Base-by-base conservation (phyloP, 2,329 filamentous ascomycete genomes). In the Colletotrichum chlorophyti region DNA sequence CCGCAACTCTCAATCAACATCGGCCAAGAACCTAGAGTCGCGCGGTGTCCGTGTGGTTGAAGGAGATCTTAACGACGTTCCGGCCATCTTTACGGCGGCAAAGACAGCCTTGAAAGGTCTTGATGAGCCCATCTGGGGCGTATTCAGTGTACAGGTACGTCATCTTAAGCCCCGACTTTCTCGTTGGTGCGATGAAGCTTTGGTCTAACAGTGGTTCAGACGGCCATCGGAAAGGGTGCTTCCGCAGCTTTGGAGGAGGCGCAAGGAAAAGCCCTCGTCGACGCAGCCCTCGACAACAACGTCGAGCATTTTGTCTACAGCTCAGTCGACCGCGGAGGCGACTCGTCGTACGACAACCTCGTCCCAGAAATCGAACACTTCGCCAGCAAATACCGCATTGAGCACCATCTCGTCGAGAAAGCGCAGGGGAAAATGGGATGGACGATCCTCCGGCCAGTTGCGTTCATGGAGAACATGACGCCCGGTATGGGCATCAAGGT, bases 251-350 rank as follows among this genome's bases (percentile, higher is more conserved):
- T 72, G 21, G 68, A 71, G 48, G 64, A 66, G 42, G 51, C 55
- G 14, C 82, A 87, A 68, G 84, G 83, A 47, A 84, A 78, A 34
- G 74, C 70, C 1, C 68, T 88, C 4, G 74, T 86, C 46, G 79
- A 84, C 50, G 81, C 78, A 9, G 75, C 79, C 3, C 64, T 86
- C 45, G 74, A 78, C 21, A 70, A 83, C 29, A 74, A 75, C 7
- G 80, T 86, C 29, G 73, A 78, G 48, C 79, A 83, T 64, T 85
- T 88, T 63, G 77, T 88, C 42, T 87, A 85, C 70, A 80, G 77
- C 3, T 83, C 79, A 29, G 82, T 86, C 10, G 85, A 88, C 54
- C 82, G 85, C 35, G 83, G 83, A 23, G 83, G 84, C 65, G 69
- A 70, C 4, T 74, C 76, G 11, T 79, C 77, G 47, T 74, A 78